A percentile compares a stretch with the other conserved stretches of the same genome.
Evolutionary conservation across 2,329 filamentous ascomycete genomes (phyloP).

Genomic region (Hansfordia pulvinata): DNA sequence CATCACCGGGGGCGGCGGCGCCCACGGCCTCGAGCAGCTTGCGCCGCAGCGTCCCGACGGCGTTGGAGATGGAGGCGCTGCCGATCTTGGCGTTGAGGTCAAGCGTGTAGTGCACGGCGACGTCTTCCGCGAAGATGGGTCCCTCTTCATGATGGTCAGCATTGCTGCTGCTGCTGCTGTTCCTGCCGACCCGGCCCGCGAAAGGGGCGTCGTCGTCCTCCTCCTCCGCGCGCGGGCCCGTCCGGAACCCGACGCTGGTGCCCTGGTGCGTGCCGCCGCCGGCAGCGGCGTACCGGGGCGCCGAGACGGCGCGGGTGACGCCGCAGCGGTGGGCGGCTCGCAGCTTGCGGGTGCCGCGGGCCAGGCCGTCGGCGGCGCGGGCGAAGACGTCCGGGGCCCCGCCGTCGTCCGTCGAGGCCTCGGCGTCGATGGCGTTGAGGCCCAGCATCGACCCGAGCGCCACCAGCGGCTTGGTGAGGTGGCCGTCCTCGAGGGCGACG

Average conservation of each 20-base stretch:
- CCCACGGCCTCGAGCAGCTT: slow-evolving; percentile 38
- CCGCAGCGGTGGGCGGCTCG: slow-evolving; percentile 37
- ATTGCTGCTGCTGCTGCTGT: too few species aligned
- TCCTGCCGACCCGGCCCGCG: too few species aligned
- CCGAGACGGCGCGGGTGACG: slow-evolving; percentile 43
- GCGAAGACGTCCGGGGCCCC: slow-evolving; percentile 32
- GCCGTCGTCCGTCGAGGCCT: slow-evolving; percentile 39
- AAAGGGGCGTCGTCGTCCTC: too few species aligned
- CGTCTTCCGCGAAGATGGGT: slow-evolving; percentile 39
- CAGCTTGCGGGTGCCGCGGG: slow-evolving; percentile 41
- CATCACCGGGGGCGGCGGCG: background rate
- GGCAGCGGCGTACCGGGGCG: slow-evolving; percentile 29
- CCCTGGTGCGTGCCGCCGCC: slow-evolving; percentile 38
- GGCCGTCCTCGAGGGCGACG: slow-evolving; percentile 40
- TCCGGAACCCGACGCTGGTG: slow-evolving; percentile 44
- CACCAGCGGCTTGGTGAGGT: slow-evolving; percentile 46
- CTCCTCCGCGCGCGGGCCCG: slow-evolving; percentile 25
- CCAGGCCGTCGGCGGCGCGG: slow-evolving; percentile 42
- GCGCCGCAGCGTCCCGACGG: slow-evolving; percentile 33
- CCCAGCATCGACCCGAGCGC: slow-evolving; percentile 47
- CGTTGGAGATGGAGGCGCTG: slow-evolving; percentile 35
- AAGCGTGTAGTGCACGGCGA: slow-evolving; percentile 45
- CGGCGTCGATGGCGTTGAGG: slow-evolving; percentile 48
- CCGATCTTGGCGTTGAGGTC: slow-evolving; percentile 28
- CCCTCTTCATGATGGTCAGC: too few species aligned